Evolutionary conservation across 2,329 filamentous ascomycete genomes (phyloP).

Genomic region (Lachnellula occidentalis): DNA sequence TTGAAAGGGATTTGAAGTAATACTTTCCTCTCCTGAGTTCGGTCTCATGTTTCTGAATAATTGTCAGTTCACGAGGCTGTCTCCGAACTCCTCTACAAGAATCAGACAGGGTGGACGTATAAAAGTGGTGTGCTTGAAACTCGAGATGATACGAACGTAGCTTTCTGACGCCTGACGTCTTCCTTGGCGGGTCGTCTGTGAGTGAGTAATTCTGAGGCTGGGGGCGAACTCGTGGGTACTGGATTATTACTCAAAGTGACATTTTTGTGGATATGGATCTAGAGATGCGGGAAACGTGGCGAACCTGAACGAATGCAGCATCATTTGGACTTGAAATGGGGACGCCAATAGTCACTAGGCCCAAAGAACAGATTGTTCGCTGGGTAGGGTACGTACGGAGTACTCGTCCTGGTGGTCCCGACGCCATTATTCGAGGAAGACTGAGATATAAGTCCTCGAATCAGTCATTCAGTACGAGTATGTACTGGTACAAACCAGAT

Average conservation of each 20-base stretch:
- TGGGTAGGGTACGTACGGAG: not conserved
- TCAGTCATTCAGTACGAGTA: conserved; percentile 1
- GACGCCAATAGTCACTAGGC: not conserved
- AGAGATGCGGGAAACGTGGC: conserved; percentile 2
- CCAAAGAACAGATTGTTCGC: not conserved
- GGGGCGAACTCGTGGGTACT: conserved; percentile 13
- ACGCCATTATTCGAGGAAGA: too few species aligned
- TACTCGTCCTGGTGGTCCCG: too few species aligned
- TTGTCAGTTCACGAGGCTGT: conserved; percentile 11
- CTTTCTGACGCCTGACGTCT: conserved; percentile 3
- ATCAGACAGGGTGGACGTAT: conserved; percentile 16
- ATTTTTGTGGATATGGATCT: not conserved
- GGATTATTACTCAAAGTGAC: not conserved
- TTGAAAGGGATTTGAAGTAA: not conserved
- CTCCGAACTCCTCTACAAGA: conserved; percentile 11
- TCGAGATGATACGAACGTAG: conserved; percentile 18
- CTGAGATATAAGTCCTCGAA: not conserved
- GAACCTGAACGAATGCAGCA: conserved; percentile 2
- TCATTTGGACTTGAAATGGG: not conserved
- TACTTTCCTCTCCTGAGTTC: not conserved
- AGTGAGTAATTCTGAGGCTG: conserved; percentile 15
- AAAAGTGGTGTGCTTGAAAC: conserved; percentile 22
- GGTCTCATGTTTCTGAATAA: not conserved
- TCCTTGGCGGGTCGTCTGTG: conserved; percentile 9
- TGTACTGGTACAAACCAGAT: not conserved